Evolutionary conservation across 2,329 filamentous ascomycete genomes (phyloP), one percentile per base, ranked within the genome.

Genomic region (Westerdykella aurantiaca): DNA sequence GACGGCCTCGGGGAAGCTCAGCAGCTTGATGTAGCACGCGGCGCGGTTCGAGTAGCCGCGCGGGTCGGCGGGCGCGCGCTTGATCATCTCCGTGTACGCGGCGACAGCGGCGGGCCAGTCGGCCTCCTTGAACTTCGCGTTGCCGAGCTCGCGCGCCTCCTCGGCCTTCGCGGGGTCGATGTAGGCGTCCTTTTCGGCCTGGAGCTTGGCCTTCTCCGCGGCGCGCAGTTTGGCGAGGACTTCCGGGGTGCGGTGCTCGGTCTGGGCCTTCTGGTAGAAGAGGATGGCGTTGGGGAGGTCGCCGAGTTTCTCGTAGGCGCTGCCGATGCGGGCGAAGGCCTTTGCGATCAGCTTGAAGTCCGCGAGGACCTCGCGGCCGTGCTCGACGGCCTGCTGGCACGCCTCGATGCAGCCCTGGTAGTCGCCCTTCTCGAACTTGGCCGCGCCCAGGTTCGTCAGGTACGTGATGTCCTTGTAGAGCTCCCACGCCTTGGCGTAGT

Each of bases 261-360:
- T 97, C 51, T 98, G 80, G 4, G 91, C 94, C 69, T 84, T 88
- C 71, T 95, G 84, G 78, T 91, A 98, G 75, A 87, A 88, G 56
- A 88, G 82, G 51, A 98, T 81, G 18, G 94, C 93, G 47, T 83
- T 80, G 43, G 78, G 68, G 10, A 93, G 73, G 57, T 97, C 85
- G 53, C 86, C 88, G 65, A 85, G 72, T 73, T 89, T 95, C 77
- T 98, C 93, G 67, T 97, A 89, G 0, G 91, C 83, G n/a, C 83
- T 80, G 52, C 93, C 93, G 56, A 98, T 95, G 57, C 93, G 88
- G 33, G 90, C 89, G 61, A 93, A 96, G n/a, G 91, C 80, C 68
- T 96, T 97, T 64, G 94, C 90, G 54, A 98, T 91, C 63, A 90
- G 79, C 81, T 98, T 98, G 78, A 97, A 98, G 72, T 98, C 93